phyloP scores from a whole-genome alignment of 331 rosid genomes.

The Telfairia occidentalis region DNA sequence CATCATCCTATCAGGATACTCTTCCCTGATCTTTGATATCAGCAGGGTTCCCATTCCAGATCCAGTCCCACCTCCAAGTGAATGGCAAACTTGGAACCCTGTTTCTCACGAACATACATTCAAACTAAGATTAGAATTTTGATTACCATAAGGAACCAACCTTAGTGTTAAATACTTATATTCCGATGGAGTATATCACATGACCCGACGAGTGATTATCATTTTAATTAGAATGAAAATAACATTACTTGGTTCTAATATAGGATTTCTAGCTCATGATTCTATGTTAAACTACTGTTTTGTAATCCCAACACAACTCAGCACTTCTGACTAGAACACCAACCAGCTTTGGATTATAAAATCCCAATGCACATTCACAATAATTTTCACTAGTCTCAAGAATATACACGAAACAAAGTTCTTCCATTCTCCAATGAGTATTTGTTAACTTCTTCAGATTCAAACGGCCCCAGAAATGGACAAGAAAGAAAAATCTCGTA shows the following conservation, averaged over 20 bases:
- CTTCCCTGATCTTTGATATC: slow-evolving; percentile 88
- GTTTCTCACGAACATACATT: slow-evolving; percentile 7
- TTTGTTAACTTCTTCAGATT: neutral
- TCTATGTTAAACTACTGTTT: neutral
- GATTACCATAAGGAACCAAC: neutral
- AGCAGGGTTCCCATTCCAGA: slow-evolving; percentile 85
- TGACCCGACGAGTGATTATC: neutral
- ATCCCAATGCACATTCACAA: neutral
- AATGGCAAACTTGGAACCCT: slow-evolving; percentile 84
- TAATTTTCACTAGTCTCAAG: neutral
- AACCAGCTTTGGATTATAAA: neutral
- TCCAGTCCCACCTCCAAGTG: slow-evolving; percentile 87
- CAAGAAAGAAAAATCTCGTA: neutral
- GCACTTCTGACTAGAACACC: neutral
- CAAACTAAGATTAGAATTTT: neutral
- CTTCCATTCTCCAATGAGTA: neutral
- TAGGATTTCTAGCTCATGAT: neutral
- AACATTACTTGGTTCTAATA: neutral
- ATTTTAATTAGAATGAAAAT: neutral
- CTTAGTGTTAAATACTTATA: neutral
- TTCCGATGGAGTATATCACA: neutral
- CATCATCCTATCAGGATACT: slow-evolving; percentile 90
- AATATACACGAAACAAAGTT: neutral
- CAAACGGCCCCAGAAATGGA: neutral
- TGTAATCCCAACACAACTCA: no score